These are phyloP conservation scores for Chrysoporthe austroafricana DNA, from an alignment of 2,329 filamentous ascomycete genomes.

Conservation along the genomic window DNA sequence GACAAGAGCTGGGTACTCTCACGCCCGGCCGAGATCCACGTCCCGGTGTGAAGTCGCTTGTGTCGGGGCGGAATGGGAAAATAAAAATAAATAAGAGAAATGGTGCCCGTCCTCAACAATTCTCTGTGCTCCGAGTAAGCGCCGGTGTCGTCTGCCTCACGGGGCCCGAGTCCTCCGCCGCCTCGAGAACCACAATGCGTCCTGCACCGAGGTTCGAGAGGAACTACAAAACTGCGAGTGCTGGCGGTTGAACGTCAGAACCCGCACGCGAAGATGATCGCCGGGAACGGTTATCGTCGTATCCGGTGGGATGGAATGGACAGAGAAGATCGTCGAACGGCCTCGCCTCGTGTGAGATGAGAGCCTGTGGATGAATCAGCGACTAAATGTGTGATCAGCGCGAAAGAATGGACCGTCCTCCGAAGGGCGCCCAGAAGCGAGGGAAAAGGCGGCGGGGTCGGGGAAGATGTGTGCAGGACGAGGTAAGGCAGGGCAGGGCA, in stretches of 20 bases:
- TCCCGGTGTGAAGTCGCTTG: neutral
- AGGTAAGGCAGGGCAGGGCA: neutral
- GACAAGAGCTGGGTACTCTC: neutral
- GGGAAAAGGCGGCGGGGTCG: conserved; percentile 21
- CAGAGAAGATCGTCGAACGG: conserved; percentile 10
- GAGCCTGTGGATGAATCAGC: conserved; percentile 27
- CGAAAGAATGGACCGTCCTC: conserved; percentile 23
- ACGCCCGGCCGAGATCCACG: neutral
- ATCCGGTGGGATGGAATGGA: conserved; percentile 2
- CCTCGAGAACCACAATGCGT: neutral
- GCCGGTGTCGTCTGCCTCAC: conserved; percentile 8
- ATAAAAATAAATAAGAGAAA: neutral
- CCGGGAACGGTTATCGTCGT: conserved; percentile 3
- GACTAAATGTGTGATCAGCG: conserved; percentile 30
- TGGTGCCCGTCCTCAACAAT: conserved; percentile 1
- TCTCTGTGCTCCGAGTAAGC: conserved; percentile 7
- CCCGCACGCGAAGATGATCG: neutral
- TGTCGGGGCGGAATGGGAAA: neutral
- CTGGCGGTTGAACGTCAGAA: neutral
- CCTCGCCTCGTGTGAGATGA: conserved; percentile 27
- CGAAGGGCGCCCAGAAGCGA: conserved; percentile 10
- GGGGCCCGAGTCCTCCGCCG: conserved; percentile 5
- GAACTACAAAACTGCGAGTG: neutral
- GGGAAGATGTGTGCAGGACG: neutral
- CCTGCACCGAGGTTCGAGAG: neutral